phyloP scores from a whole-genome alignment of 257 asterid species.

The Coffea eugenioides region DNA sequence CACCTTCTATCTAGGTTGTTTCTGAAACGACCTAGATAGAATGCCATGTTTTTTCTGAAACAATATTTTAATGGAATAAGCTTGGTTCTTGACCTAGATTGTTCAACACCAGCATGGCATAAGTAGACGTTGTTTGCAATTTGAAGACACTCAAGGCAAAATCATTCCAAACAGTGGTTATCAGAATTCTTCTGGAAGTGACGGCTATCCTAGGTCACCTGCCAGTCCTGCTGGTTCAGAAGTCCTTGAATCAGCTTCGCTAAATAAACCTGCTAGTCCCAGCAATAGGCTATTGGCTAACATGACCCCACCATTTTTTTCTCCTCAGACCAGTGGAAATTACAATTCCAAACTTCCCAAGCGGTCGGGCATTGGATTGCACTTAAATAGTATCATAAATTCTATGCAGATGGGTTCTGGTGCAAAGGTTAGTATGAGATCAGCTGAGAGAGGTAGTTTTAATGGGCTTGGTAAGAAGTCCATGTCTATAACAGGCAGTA shows the following conservation, averaged over 20 bases:
- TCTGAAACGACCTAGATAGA: background rate
- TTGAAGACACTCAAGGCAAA: conserved; percentile 48
- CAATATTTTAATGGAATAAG: conserved; percentile 18
- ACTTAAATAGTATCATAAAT: conserved; percentile 62
- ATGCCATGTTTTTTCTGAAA: conserved; percentile 10
- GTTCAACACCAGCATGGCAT: conserved; percentile 44
- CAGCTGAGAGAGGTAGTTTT: conserved; percentile 42
- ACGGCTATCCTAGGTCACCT: conserved; percentile 16
- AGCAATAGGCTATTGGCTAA: conserved; percentile 32
- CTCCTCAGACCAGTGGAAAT: conserved; percentile 34
- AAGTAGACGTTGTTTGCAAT: conserved; percentile 62
- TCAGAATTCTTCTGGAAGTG: conserved; percentile 28
- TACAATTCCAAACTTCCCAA: conserved; percentile 36
- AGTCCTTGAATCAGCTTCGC: conserved; percentile 29
- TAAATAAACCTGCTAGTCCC: conserved; percentile 32
- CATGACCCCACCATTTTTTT: conserved; percentile 20
- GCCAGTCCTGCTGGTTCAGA: conserved; percentile 29
- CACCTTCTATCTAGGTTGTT: background rate
- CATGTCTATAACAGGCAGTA: conserved; percentile 27
- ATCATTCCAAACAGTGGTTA: conserved; percentile 21
- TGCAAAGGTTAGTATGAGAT: conserved; percentile 37
- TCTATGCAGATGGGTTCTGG: conserved; percentile 46
- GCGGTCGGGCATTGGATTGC: conserved; percentile 73
- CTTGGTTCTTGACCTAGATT: conserved; percentile 41
- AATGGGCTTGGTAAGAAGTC: conserved; percentile 41